Conservation (phyloP, 2,329 filamentous ascomycete genomes). For the Diaporthe citrichinensis region DNA sequence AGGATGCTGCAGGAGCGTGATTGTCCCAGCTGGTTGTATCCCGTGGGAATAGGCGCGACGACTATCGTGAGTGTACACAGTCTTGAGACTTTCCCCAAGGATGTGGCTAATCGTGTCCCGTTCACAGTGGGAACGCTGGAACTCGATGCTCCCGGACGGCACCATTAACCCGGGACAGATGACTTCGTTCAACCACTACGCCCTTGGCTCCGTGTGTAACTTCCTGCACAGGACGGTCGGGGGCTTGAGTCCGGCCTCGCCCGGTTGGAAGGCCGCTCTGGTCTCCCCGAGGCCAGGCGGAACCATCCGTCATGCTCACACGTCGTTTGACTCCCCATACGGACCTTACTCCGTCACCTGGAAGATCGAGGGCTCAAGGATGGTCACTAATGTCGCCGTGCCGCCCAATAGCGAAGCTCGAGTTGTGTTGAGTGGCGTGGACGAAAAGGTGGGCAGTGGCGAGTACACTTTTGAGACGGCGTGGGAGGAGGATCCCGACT, state of each 20-base stretch:
- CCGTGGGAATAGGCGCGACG: conserved; percentile 55
- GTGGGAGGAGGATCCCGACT: conserved; percentile 36
- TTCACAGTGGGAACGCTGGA: conserved; percentile 56
- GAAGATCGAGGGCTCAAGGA: neutral
- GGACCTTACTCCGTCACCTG: conserved; percentile 23
- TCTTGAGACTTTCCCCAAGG: neutral
- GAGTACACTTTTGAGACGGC: conserved; percentile 34
- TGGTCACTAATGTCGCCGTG: neutral
- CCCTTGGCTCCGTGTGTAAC: conserved; percentile 54
- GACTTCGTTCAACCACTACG: conserved; percentile 60
- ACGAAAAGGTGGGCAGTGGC: conserved; percentile 10
- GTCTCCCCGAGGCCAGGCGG: conserved; percentile 50
- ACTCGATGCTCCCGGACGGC: conserved; percentile 54
- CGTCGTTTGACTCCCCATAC: conserved; percentile 37
- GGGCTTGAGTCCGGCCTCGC: conserved; percentile 47
- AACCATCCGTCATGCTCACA: conserved; percentile 40
- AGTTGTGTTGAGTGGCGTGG: neutral
- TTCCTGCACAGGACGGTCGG: conserved; percentile 55
- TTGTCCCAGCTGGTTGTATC: conserved; percentile 56
- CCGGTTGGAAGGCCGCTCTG: conserved; percentile 50
- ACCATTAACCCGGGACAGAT: conserved; percentile 55
- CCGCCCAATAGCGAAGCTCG: neutral
- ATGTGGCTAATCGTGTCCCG: neutral
- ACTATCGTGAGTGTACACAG: conserved; percentile 45
- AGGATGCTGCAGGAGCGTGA: conserved; percentile 62